phyloP scores from a whole-genome alignment of 164 flowering plant genomes.

The Dillenia turbinata region DNA sequence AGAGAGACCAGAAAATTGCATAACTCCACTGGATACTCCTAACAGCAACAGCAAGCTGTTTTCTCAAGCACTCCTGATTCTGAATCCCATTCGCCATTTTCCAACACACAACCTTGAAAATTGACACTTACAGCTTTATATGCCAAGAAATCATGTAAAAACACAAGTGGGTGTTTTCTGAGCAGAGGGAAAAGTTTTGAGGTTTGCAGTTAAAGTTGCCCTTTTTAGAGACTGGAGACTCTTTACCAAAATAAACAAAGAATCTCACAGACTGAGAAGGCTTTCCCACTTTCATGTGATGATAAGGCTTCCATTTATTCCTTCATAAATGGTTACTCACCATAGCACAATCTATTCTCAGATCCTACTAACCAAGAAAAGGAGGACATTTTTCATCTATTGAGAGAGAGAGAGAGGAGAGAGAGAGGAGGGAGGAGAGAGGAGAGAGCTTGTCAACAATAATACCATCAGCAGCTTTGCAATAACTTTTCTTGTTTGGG shows the following conservation, averaged over 20 bases:
- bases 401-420: not conserved
- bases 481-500: slow-evolving; percentile 15
- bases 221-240: not conserved
- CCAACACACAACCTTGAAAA: slow-evolving; percentile 10
- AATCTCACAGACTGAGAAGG: not conserved
- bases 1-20: slow-evolving; percentile 83
- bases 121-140: slow-evolving; percentile 2
- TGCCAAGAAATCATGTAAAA: not conserved
- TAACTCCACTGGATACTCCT: slow-evolving; percentile 88
- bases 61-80: slow-evolving; percentile 33
- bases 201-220: too few species aligned
- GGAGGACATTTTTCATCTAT: not conserved
- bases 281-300: not conserved
- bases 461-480: not conserved
- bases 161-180: too few species aligned
- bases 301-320: not conserved
- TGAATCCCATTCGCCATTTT: slow-evolving; percentile 40
- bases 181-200: too few species aligned
- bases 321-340: not conserved
- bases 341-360: not conserved
- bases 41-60: slow-evolving; percentile 75
- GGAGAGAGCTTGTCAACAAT: not conserved
- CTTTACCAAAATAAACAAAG: not conserved
- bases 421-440: not conserved
- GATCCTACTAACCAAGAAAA: not conserved